phyloP scores from a whole-genome alignment of 1,139 yeast genomes.

The Candida sanyaensis region DNA sequence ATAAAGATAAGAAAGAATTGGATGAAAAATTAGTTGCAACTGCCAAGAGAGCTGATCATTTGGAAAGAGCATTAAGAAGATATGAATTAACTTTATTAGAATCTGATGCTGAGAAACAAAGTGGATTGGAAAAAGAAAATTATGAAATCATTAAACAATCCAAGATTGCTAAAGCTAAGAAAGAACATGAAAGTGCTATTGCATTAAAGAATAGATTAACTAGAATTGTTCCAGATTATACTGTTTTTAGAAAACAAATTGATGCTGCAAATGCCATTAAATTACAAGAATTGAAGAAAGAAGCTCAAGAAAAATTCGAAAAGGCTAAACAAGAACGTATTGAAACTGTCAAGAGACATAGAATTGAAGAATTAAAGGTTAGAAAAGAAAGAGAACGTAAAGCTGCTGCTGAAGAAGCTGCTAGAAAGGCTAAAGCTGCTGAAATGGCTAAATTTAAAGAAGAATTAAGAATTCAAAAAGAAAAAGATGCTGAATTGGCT shows the following conservation, averaged over 20 bases:
- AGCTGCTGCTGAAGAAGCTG: conserved; percentile 33
- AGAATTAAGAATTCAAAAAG: conserved; percentile 44
- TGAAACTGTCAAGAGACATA: conserved; percentile 58
- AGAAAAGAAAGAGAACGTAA: conserved; percentile 44
- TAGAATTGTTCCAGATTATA: conserved; percentile 67
- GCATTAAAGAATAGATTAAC: conserved; percentile 69
- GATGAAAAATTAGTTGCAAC: conserved; percentile 70
- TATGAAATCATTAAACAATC: conserved; percentile 64
- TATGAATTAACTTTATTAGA: conserved; percentile 77
- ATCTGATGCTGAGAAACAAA: conserved; percentile 74
- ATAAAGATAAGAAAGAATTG: conserved; percentile 78
- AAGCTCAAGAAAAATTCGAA: conserved; percentile 55
- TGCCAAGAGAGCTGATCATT: conserved; percentile 80
- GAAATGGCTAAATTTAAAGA: conserved; percentile 43
- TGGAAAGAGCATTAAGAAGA: conserved; percentile 91
- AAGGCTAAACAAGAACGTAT: conserved; percentile 70
- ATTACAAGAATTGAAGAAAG: conserved; percentile 51
- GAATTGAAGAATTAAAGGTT: conserved; percentile 49
- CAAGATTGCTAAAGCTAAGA: conserved; percentile 64
- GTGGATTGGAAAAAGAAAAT: conserved; percentile 59
- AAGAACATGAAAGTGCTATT: conserved; percentile 67
- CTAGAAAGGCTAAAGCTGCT: conserved; percentile 39
- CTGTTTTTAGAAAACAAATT: conserved; percentile 49
- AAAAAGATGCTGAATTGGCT: conserved; percentile 46
- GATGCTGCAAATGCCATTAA: conserved; percentile 47